These are phyloP conservation scores for Nematodospora anomalae DNA, from an alignment of 1,139 yeast genomes.

Conservation along the genomic window DNA sequence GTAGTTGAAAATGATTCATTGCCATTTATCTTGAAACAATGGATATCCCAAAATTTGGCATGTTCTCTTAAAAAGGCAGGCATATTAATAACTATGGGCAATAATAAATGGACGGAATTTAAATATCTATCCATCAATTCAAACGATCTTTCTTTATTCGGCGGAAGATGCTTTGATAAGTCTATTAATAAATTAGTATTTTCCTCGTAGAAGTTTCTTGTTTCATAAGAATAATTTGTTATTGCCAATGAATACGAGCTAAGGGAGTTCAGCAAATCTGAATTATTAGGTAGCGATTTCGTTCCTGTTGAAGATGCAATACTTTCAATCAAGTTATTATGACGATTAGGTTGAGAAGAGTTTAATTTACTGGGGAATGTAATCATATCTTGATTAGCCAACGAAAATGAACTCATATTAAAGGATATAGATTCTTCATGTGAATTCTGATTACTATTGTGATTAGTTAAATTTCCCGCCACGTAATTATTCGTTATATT, in stretches of 20 bases:
- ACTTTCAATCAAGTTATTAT: neutral
- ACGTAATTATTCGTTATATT: slow-evolving; percentile 39
- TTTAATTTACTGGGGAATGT: slow-evolving; percentile 10
- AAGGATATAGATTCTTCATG: slow-evolving; percentile 36
- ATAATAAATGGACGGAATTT: slow-evolving; percentile 52
- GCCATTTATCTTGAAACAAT: slow-evolving; percentile 17
- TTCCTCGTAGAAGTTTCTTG: slow-evolving; percentile 43
- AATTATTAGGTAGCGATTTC: slow-evolving; percentile 1
- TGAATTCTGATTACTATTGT: slow-evolving; percentile 8
- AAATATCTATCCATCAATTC: slow-evolving; percentile 50
- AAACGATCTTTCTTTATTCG: slow-evolving; percentile 45
- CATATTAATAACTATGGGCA: slow-evolving; percentile 49
- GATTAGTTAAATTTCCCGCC: slow-evolving; percentile 27
- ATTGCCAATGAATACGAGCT: slow-evolving; percentile 37
- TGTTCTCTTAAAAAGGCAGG: slow-evolving; percentile 48
- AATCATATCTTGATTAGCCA: slow-evolving; percentile 19
- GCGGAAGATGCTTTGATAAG: slow-evolving; percentile 34
- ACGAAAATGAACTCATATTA: slow-evolving; percentile 38
- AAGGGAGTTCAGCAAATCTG: slow-evolving; percentile 23
- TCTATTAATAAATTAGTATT: slow-evolving; percentile 39
- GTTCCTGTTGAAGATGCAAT: neutral
- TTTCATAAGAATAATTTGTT: slow-evolving; percentile 44
- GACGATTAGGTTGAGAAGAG: slow-evolving; percentile 7
- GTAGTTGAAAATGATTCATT: neutral
- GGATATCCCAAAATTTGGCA: slow-evolving; percentile 49